phyloP scores from a whole-genome alignment of 2,329 filamentous ascomycete species.

The Neofusicoccum kwambonambiense region DNA sequence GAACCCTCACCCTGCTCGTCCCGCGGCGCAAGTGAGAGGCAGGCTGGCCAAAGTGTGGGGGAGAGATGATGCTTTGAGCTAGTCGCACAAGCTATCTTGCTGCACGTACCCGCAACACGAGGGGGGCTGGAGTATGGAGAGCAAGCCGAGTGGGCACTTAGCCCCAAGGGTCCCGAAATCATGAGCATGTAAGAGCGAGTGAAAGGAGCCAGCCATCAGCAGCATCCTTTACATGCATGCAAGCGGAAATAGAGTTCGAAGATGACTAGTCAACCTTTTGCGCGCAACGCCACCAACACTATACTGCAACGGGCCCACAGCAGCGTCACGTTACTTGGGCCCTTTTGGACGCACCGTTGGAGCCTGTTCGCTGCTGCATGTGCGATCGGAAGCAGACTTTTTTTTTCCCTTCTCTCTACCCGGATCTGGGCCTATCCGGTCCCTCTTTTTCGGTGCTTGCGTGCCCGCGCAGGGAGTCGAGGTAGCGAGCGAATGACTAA shows the following conservation, averaged over 20 bases:
- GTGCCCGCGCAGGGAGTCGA: no score
- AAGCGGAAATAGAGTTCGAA: constrained; percentile 12
- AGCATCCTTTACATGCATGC: constrained; percentile 1
- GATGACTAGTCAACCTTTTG: constrained; percentile 10
- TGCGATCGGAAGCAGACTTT: not conserved
- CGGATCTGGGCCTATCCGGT: not conserved
- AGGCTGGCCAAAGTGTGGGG: constrained; percentile 1
- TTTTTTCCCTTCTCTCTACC: not conserved
- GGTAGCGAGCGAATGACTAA: not conserved
- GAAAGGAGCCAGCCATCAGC: not conserved
- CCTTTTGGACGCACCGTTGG: not conserved
- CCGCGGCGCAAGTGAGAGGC: not conserved
- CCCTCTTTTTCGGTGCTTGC: not conserved
- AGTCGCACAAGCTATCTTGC: not conserved
- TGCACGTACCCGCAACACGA: constrained; percentile 12
- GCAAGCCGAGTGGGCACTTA: not conserved
- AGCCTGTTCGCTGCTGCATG: not conserved
- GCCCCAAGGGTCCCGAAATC: not conserved
- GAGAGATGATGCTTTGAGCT: not conserved
- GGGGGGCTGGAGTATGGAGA: not conserved
- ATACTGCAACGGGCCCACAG: not conserved
- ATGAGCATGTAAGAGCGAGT: not conserved
- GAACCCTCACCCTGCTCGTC: not conserved
- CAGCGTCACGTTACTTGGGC: not conserved
- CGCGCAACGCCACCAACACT: constrained; percentile 1